phyloP scores from a whole-genome alignment of 2,329 filamentous ascomycete genomes.

The Venturia asperata region DNA sequence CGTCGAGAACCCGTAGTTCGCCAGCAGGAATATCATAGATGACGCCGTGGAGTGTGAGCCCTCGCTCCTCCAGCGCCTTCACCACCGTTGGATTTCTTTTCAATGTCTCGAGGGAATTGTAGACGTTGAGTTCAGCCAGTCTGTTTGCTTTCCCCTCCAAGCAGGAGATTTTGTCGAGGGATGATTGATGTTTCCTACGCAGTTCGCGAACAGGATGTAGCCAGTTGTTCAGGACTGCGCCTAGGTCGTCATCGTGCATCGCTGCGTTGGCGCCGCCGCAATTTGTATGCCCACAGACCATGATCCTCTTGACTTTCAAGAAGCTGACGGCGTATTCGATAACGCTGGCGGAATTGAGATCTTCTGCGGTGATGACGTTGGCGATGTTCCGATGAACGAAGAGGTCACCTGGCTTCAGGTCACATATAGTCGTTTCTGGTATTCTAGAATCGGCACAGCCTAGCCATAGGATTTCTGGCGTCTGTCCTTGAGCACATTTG shows the following conservation, averaged over 20 bases:
- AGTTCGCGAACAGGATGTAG: conserved; percentile 50
- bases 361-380: conserved; percentile 68
- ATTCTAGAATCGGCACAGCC: conserved; percentile 82
- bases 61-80: conserved; percentile 63
- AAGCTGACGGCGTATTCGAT: conserved; percentile 72
- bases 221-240: conserved; percentile 53
- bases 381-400: conserved; percentile 90
- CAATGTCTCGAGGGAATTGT: conserved; percentile 58
- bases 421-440: conserved; percentile 74
- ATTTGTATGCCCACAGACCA: conserved; percentile 55
- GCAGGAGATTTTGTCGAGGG: conserved; percentile 41
- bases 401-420: conserved; percentile 72
- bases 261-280: conserved; percentile 54
- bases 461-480: conserved; percentile 67
- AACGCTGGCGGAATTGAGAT: conserved; percentile 67
- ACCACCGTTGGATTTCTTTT: conserved; percentile 62
- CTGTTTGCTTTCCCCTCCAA: conserved; percentile 48
- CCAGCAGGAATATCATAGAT: conserved; percentile 61
- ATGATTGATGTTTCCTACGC: conserved; percentile 45
- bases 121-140: conserved; percentile 71
- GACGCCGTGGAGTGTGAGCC: conserved; percentile 68
- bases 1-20: conserved; percentile 37
- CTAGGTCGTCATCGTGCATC: conserved; percentile 50
- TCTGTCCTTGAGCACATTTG: conserved; percentile 59
- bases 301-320: conserved; percentile 58